A percentile compares a stretch with the other conserved stretches of the same genome.
Conservation (phyloP, 306 rosid species). For the Delonix regia region DNA sequence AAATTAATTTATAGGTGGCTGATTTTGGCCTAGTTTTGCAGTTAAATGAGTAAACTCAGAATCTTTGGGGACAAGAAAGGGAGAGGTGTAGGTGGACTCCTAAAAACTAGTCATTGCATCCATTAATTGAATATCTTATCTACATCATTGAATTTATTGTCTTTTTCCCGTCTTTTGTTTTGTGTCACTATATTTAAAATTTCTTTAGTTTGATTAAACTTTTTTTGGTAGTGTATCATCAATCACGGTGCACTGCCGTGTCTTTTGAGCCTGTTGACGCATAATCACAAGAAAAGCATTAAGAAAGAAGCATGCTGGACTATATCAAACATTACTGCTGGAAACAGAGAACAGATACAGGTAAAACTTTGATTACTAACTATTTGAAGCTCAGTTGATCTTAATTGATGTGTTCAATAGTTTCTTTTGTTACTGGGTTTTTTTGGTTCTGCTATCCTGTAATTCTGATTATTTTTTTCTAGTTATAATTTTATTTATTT, state of each 20-base stretch:
- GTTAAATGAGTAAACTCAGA: background rate
- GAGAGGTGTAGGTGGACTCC: background rate
- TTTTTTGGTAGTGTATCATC: conserved; percentile 53
- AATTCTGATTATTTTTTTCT: background rate
- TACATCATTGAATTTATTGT: background rate
- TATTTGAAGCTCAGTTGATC: background rate
- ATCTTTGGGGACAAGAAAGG: background rate
- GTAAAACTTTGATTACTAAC: conserved; percentile 39
- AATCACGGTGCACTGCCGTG: conserved; percentile 71
- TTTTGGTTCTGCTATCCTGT: background rate
- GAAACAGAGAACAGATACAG: conserved; percentile 87
- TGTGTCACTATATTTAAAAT: background rate
- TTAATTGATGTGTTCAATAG: background rate
- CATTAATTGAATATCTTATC: background rate
- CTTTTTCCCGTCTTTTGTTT: background rate
- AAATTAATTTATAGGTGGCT: background rate
- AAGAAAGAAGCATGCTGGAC: conserved; percentile 98
- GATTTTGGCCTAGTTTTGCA: background rate
- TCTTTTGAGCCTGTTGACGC: conserved; percentile 57
- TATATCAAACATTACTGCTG: conserved; percentile 83
- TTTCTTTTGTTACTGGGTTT: background rate
- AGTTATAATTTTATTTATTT: background rate
- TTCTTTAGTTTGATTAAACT: conserved; percentile 29
- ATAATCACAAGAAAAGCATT: conserved; percentile 79
- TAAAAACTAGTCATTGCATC: conserved; percentile 7